Evolutionary conservation across 352 stramenopile species (phyloP), one percentile per base, ranked within the genome.

Genomic region (Globisporangium apiculatum): DNA sequence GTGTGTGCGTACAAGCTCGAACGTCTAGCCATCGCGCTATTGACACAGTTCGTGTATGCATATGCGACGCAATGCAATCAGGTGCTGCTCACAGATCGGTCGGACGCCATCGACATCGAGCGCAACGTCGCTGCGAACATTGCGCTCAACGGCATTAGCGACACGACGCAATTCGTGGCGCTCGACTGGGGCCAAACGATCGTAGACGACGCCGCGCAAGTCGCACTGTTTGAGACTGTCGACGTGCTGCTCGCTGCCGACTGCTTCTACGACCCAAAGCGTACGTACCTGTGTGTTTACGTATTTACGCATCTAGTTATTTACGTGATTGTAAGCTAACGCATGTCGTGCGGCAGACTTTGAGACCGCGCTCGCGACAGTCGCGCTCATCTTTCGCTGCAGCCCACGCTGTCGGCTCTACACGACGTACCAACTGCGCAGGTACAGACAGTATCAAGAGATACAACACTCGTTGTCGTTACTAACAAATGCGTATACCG

Each of bases 201-300:
- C 14, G 12, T 78, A 7, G 62, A 60, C 3, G n/a, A 11, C 11
- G 62, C 68, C 4, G 57, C 75, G 38, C 58, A 74, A 4, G 9
- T 72, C 2, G 49, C 61, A 0, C 45, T 72, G 10, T 74, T 87
- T 3, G 18, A 51, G 37, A 65, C 59, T 0, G 72, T 87, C 15
- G 61, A 87, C 42, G 51, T 87, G 1, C 49, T 89, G 18, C 57
- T 89, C 31, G 79, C 76, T 3, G 76, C 79, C 5, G 79, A 89
- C 57, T 89, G 79, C 62, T 87, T 89, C 52, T 89, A 89, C 53
- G 72, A 72, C 31, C 84, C 75, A 15, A 46, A 87, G 73, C 76
- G 79, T 86, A 48, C 1, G 24, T 31, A 31, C 2, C 3, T 24
- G 15, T 9, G 31, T 12, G 46, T 38, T n/a, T 2, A 24, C 40